Base-by-base conservation (phyloP, 208 protist species). In the Kentomonas sorsogonicus region DNA sequence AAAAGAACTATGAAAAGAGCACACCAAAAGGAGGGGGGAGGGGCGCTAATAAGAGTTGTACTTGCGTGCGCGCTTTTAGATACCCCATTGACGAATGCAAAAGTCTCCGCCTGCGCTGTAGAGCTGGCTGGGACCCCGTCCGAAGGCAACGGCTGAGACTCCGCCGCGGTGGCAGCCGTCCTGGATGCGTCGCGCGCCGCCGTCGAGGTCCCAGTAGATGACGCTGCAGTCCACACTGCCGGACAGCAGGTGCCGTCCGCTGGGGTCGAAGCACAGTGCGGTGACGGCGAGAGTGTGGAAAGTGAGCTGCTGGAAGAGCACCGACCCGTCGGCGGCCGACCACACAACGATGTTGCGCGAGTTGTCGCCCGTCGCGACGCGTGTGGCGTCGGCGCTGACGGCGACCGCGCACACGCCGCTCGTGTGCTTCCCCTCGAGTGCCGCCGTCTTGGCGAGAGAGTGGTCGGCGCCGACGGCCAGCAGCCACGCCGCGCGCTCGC, bases 211-310 rank as follows among this genome's bases (percentile, higher is more conserved):
- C 76, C 71, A 78, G 10, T 68, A 23, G 44, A 78, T 73, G 41
- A 78, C 26, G 9, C 66, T 57, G 31, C 46, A 64, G 53, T 78
- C 70, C 55, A 72, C 59, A 34, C 76, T 65, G 38, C 71, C 71
- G 11, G 71, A 78, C 23, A 73, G 26, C 0, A 78, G 62, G 22
- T 20, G 26, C 25, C 51, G 13, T 15, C 60, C 66, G 55, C 20
- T 69, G 7, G 51, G 4, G 22, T 62, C 45, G 48, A 78, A 77
- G 50, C 27, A 30, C 9, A 76, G 34, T 18, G 55, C 30, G 15
- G 60, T 70, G 16, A 76, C 69, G 9, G 58, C 60, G 16, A 75
- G 63, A 15, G 73, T 72, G 67, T 79, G 73, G 40, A 72, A 79
- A 11, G 66, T 60, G 43, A 79, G 59, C 26, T 67, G 58, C 25